Conservation (phyloP, 2,329 filamentous ascomycete genomes). For the Drechslera avenae region DNA sequence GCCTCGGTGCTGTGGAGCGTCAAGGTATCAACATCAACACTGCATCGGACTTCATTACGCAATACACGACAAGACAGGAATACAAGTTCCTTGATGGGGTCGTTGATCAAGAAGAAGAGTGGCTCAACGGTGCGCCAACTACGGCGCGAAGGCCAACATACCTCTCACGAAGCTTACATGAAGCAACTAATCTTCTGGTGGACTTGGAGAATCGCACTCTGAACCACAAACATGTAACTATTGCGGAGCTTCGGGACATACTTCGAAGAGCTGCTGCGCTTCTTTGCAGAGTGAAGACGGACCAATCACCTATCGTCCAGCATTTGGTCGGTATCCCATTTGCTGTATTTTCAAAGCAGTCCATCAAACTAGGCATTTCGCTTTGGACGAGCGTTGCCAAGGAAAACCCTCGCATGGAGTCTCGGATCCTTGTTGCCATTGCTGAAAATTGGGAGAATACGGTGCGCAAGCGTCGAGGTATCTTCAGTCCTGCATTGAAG, state of each 20-base stretch:
- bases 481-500: constrained; percentile 76
- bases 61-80: constrained; percentile 95
- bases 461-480: constrained; percentile 74
- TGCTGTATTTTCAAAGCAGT: constrained; percentile 88
- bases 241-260: constrained; percentile 78
- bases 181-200: constrained; percentile 65
- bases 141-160: constrained; percentile 22
- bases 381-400: constrained; percentile 97
- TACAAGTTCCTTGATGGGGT: constrained; percentile 85
- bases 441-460: constrained; percentile 89
- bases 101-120: constrained; percentile 66
- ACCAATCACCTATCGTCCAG: constrained; percentile 79
- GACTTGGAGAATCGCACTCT: constrained; percentile 74
- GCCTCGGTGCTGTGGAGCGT: constrained; percentile 77
- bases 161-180: constrained; percentile 53
- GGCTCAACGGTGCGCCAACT: constrained; percentile 61
- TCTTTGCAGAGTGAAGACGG: constrained; percentile 76
- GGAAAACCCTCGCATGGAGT: constrained; percentile 87
- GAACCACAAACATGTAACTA: constrained; percentile 70
- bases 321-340: constrained; percentile 94
- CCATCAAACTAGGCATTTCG: constrained; percentile 92
- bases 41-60: constrained; percentile 92
- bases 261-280: constrained; percentile 84
- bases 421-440: constrained; percentile 83
- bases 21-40: constrained; percentile 81